Evolutionary conservation across 352 stramenopile genomes (phyloP), one percentile per base, ranked within the genome.

Genomic region (Phytophthora pistaciae): DNA sequence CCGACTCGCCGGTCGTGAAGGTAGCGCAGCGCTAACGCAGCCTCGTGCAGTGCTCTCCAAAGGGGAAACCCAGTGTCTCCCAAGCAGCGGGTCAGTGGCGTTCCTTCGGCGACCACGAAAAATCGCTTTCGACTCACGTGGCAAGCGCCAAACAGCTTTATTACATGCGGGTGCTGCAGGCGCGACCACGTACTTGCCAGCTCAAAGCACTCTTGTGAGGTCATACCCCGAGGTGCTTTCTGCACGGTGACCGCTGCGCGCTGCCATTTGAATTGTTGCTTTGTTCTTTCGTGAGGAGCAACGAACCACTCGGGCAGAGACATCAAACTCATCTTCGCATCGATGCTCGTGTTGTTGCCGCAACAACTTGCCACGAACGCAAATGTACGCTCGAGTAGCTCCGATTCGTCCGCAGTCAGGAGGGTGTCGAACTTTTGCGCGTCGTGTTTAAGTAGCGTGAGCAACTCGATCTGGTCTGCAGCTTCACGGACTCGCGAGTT

Each of bases 241-340:
- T 68, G 64, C 13, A 77, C 61, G 2, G 52, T 70, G 20, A 77
- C 75, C 52, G 52, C 64, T 53, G 68, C 64, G 14, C 66, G 67
- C 49, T 79, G 75, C 67, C 71, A 82, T 33, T 74, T 73, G 25
- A 69, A 36, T 16, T 69, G 67, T 31, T 79, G 71, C 36, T 71
- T 69, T 8, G 68, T 67, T 14, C 61, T 64, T 13, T 78, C 74
- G 36, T 73, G 73, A 3, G 68, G 74, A 36, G 74, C 67, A 29
- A 78, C 64, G 69, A 81, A 78, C 70, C 74, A 81, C 54, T 70
- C 58, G 2, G 74, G 74, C 29, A 81, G 61, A n/a, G 44, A 42
- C 66, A 75, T 79, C 50, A 61, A 23, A 1, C 40, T 29, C 63
- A 81, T 50, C 6, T 79, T 48, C 3, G 42, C 52, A 27, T 65